These are phyloP conservation scores for Alternaria atra DNA, from an alignment of 2,329 filamentous ascomycete species.

Conservation along the genomic window DNA sequence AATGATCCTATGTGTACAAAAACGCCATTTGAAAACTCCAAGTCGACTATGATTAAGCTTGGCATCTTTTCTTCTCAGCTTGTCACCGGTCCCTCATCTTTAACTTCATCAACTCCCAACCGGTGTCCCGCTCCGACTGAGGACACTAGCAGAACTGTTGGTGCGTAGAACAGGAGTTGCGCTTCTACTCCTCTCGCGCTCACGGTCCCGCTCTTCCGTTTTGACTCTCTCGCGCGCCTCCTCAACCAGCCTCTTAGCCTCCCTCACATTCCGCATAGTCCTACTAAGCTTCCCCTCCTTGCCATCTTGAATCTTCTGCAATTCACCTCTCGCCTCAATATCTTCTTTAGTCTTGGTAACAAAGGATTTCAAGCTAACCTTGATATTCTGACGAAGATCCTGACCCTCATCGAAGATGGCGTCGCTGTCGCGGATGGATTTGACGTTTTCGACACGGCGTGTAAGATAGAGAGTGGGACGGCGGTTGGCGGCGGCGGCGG, in stretches of 20 bases:
- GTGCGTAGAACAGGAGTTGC: constrained; percentile 34
- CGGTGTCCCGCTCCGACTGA: constrained; percentile 35
- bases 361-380: constrained; percentile 47
- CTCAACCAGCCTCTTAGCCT: constrained; percentile 46
- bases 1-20: constrained; percentile 12
- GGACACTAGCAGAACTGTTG: constrained; percentile 30
- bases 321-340: constrained; percentile 42
- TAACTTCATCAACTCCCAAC: constrained; percentile 16
- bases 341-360: constrained; percentile 48
- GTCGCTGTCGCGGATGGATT: constrained; percentile 47
- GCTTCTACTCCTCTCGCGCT: constrained; percentile 36
- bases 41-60: not conserved
- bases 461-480: constrained; percentile 66
- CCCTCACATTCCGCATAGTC: constrained; percentile 43
- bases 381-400: constrained; percentile 37
- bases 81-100: too few relatives aligned
- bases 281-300: constrained; percentile 45
- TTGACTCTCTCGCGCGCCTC: constrained; percentile 45
- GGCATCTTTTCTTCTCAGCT: not conserved
- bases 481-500: constrained; percentile 30
- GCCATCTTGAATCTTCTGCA: constrained; percentile 46
- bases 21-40: constrained; percentile 1
- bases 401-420: constrained; percentile 45
- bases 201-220: constrained; percentile 40
- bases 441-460: constrained; percentile 58